Percentiles rank a stretch among this genome's conserved stretches.
Conservation (phyloP, 2,329 filamentous ascomycete genomes). For the Fusarium continuum region DNA sequence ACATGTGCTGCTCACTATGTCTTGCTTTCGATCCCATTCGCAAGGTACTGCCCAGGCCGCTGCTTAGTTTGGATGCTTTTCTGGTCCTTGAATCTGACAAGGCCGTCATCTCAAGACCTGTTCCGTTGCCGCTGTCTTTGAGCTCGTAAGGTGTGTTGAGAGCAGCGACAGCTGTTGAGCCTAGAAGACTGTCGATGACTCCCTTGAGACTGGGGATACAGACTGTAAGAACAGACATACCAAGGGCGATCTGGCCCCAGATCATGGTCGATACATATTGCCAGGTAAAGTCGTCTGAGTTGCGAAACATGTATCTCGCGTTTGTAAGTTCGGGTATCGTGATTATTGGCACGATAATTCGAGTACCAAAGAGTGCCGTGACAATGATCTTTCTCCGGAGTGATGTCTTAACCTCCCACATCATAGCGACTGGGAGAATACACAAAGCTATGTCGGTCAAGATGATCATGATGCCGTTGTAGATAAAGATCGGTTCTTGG, state of each 20-base stretch:
- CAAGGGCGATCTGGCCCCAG: constrained; percentile 35
- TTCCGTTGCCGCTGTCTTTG: constrained; percentile 28
- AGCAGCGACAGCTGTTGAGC: constrained; percentile 29
- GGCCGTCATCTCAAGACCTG: constrained; percentile 29
- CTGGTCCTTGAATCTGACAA: constrained; percentile 12
- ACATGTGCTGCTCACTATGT: constrained; percentile 3
- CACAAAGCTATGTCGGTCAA: constrained; percentile 31
- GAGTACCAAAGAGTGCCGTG: constrained; percentile 32
- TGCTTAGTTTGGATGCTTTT: constrained; percentile 11
- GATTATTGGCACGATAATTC: constrained; percentile 33
- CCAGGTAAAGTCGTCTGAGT: constrained; percentile 31
- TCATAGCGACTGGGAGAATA: constrained; percentile 34
- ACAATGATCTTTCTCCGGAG: constrained; percentile 30
- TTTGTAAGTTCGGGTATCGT: constrained; percentile 31
- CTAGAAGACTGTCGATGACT: constrained; percentile 37
- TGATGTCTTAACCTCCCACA: constrained; percentile 39
- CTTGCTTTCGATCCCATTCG: constrained; percentile 2
- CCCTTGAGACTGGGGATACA: constrained; percentile 39
- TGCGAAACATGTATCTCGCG: constrained; percentile 23
- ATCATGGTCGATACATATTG: constrained; percentile 21
- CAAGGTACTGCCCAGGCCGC: background rate
- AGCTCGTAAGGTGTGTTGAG: constrained; percentile 37
- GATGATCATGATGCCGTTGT: constrained; percentile 30
- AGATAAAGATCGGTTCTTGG: constrained; percentile 24
- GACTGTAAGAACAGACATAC: constrained; percentile 36